phyloP scores from a whole-genome alignment of 75 land plant species.

The Selaginella tamariscina region DNA sequence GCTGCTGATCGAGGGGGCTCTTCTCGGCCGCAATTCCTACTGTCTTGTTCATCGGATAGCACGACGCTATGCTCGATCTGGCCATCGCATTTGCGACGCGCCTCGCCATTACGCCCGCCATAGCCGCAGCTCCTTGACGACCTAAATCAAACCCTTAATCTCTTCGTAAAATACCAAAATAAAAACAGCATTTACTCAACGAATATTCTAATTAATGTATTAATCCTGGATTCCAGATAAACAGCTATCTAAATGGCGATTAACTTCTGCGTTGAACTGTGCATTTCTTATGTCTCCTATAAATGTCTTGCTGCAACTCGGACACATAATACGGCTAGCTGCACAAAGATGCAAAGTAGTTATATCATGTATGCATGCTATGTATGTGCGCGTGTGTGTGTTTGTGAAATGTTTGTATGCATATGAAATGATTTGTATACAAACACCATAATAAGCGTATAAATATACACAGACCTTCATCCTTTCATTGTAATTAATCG shows the following conservation, averaged over 20 bases:
- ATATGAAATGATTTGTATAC: no score
- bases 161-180: neutral
- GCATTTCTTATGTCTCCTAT: neutral
- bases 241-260: neutral
- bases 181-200: no score
- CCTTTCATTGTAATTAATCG: no score
- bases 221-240: no score
- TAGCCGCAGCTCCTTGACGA: neutral
- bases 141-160: neutral
- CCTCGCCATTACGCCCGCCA: neutral
- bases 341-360: neutral
- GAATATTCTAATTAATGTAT: no score
- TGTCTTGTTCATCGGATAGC: neutral
- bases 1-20: slow-evolving; percentile 38
- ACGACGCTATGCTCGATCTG: neutral
- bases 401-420: no score
- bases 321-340: neutral
- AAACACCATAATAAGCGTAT: no score
- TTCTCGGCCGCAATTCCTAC: neutral
- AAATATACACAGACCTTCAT: no score
- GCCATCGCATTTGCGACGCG: neutral
- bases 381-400: no score
- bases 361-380: neutral
- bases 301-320: neutral
- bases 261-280: neutral